Evolutionary conservation across 805 yeast genomes (phyloP), one percentile per base, ranked within the genome.

Genomic region (Tetrapisispora phaffii): DNA sequence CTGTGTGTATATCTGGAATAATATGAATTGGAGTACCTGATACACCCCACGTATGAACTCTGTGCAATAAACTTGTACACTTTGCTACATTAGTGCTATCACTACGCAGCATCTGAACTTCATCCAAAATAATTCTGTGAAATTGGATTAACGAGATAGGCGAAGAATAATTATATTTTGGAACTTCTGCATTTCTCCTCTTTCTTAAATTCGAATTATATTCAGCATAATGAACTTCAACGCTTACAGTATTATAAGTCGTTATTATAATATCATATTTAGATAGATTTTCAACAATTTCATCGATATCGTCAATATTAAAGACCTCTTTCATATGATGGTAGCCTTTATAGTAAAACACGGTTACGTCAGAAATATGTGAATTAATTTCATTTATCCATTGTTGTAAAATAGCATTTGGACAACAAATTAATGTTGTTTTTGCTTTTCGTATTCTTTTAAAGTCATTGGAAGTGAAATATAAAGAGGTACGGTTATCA

Each of bases 21-120:
- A 75, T 75, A 51, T 80, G 79, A 15, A 88, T 82, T 0, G 97
- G 95, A 0, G 98, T 93, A 7, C 98, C 98, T 1, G 96, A 85
- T 0, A 89, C 96, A 15, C 95, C 97, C 97, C 97, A 93, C 0
- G 96, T 79, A 65, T 93, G 97, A 39, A 78, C 75, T 43, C 96
- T 71, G 4, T 96, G 90, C 22, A 93, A 76, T 32, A 85, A 66
- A 2, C 84, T 70, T 0, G 96, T 87, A 46, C 88, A 85, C 46
- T 76, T 79, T 19, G 95, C 87, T 1, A 93, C 86, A 43, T 84
- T 76, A 0, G 90, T 76, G 3, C 78, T 72, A 20, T 81, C 81
- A 3, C 60, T 55, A 7, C 86, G 79, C 3, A 93, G 83, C 89
- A 89, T 85, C 64, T 93, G 98, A 1, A 86, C 97, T 61, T 93